Evolutionary conservation across 2,329 filamentous ascomycete genomes (phyloP).

Genomic region (Myriosclerotinia duriaeana): DNA sequence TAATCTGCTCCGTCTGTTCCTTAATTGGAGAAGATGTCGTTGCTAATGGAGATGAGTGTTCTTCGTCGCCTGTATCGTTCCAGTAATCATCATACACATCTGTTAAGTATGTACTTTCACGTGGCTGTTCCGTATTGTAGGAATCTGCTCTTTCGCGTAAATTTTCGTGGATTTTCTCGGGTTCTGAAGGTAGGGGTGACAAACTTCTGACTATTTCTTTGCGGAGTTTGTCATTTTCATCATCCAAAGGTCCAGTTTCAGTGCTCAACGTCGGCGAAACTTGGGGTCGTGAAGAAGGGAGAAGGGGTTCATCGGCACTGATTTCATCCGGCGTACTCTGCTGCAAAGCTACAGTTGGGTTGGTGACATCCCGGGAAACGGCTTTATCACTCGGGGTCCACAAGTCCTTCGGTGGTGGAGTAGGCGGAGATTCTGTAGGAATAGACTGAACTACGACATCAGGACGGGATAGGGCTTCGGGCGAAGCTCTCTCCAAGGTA

Average conservation of each 20-base stretch:
- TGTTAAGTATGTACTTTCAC: conserved; percentile 64
- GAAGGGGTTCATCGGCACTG: not conserved
- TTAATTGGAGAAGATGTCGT: conserved; percentile 2
- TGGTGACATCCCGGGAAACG: not conserved
- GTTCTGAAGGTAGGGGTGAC: conserved; percentile 48
- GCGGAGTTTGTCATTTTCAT: conserved; percentile 69
- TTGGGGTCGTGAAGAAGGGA: conserved; percentile 25
- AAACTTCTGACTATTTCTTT: conserved; percentile 75
- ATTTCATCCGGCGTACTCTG: not conserved
- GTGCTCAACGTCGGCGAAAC: conserved; percentile 31
- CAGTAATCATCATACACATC: conserved; percentile 69
- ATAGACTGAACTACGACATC: conserved; percentile 37
- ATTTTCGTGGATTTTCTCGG: conserved; percentile 25
- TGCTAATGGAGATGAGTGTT: conserved; percentile 12
- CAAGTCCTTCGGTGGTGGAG: conserved; percentile 48
- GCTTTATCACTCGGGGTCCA: not conserved
- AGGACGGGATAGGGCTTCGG: conserved; percentile 33
- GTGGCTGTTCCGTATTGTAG: conserved; percentile 28
- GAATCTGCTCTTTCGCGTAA: conserved; percentile 14
- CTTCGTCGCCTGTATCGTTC: conserved; percentile 49
- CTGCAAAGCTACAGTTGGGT: not conserved
- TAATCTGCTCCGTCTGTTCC: conserved; percentile 27
- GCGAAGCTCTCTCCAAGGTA: conserved; percentile 29
- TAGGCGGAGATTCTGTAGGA: conserved; percentile 44
- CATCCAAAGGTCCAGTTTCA: conserved; percentile 39